Evolutionary conservation across 148 eudicot species (phyloP).

Genomic region (Rhododendron molle): DNA sequence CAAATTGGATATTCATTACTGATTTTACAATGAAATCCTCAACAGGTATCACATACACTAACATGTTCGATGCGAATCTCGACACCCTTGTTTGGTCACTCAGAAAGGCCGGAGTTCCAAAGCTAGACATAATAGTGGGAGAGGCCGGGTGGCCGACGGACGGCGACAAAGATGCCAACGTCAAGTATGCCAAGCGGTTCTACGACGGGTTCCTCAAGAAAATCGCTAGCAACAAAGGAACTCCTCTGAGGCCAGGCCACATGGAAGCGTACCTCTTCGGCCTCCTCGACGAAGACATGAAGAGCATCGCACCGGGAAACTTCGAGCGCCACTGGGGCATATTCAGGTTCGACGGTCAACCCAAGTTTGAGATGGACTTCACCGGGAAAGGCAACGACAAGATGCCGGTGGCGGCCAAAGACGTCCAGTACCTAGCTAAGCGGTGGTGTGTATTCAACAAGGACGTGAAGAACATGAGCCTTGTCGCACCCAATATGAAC

Average conservation of each 20-base stretch:
- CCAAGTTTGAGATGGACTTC: constrained; percentile 53
- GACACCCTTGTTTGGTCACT: constrained; percentile 81
- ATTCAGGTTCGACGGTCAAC: constrained; percentile 61
- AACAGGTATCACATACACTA: constrained; percentile 37
- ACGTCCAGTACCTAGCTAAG: constrained; percentile 54
- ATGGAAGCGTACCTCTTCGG: constrained; percentile 75
- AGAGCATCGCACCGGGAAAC: constrained; percentile 76
- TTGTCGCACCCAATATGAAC: constrained; percentile 29
- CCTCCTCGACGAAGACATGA: constrained; percentile 71
- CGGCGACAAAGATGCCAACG: constrained; percentile 61
- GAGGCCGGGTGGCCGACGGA: constrained; percentile 97
- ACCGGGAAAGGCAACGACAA: constrained; percentile 26
- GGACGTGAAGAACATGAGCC: constrained; percentile 54
- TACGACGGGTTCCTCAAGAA: constrained; percentile 71
- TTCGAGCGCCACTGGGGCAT: constrained; percentile 97
- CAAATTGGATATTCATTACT: neutral
- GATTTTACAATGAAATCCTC: neutral
- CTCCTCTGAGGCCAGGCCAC: constrained; percentile 63
- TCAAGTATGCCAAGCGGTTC: constrained; percentile 52
- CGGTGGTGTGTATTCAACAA: constrained; percentile 74
- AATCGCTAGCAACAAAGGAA: constrained; percentile 43
- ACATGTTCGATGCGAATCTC: constrained; percentile 83
- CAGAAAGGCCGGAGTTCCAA: constrained; percentile 57
- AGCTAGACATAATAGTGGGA: constrained; percentile 62
- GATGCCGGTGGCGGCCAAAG: constrained; percentile 55